Evolutionary conservation across 176 grass and related monocot species (phyloP).

Genomic region (Pharus latifolius): DNA sequence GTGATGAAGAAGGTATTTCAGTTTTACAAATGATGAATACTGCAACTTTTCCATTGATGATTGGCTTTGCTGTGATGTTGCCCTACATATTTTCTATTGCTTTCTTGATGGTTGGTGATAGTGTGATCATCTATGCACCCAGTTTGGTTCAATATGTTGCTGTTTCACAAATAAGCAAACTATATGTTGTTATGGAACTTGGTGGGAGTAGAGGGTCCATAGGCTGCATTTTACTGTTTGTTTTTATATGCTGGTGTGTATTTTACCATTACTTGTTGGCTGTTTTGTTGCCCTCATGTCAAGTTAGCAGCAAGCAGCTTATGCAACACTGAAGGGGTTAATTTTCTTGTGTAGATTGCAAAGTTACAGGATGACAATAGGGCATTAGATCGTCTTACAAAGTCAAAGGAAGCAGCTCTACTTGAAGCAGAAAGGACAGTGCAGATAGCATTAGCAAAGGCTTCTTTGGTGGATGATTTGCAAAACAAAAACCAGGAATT

Average conservation of each 20-base stretch:
- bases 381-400: slow-evolving; percentile 70
- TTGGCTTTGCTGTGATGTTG: neutral
- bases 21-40: neutral
- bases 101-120: neutral
- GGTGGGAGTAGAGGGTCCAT: neutral
- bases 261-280: neutral
- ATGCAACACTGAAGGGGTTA: neutral
- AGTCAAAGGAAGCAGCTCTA: slow-evolving; percentile 77
- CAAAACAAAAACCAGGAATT: slow-evolving; percentile 95
- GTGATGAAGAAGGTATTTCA: neutral
- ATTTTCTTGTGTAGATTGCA: slow-evolving; percentile 44
- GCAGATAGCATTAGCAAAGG: slow-evolving; percentile 78
- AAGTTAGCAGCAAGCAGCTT: neutral
- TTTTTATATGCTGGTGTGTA: neutral
- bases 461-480: slow-evolving; percentile 88
- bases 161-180: neutral
- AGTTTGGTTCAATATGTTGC: neutral
- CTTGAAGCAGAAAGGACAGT: slow-evolving; percentile 91
- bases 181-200: neutral
- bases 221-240: neutral
- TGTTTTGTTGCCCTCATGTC: slow-evolving; percentile 1
- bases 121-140: neutral
- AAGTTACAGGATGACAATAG: slow-evolving; percentile 76
- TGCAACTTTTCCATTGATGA: neutral
- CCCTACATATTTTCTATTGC: neutral